phyloP scores from a whole-genome alignment of 306 rosid species.

The Rosa chinensis region DNA sequence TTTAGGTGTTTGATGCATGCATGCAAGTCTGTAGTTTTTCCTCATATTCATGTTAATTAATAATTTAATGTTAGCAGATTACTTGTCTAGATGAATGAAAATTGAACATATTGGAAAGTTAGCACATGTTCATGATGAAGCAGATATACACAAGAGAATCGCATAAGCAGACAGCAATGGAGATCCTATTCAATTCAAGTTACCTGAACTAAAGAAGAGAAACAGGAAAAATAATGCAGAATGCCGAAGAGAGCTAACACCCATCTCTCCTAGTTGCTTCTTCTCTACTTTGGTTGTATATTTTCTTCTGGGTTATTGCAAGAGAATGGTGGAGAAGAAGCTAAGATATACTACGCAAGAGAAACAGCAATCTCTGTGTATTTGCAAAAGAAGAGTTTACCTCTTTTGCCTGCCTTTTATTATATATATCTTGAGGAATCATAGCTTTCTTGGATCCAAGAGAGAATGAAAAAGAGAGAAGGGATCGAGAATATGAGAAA shows the following conservation, averaged over 20 bases:
- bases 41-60: not conserved
- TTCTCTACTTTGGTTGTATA: conserved; percentile 25
- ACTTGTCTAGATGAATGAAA: not conserved
- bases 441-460: conserved; percentile 75
- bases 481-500: conserved; percentile 73
- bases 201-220: conserved; percentile 68
- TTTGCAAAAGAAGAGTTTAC: conserved; percentile 38
- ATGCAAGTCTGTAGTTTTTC: not conserved
- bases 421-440: conserved; percentile 62
- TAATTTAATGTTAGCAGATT: not conserved
- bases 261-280: conserved; percentile 49
- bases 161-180: conserved; percentile 15
- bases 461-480: conserved; percentile 49
- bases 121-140: not conserved
- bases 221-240: conserved; percentile 45
- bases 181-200: conserved; percentile 20
- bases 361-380: conserved; percentile 37
- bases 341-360: conserved; percentile 55
- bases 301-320: conserved; percentile 32
- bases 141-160: conserved; percentile 12
- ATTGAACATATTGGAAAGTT: not conserved
- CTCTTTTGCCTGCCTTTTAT: conserved; percentile 36
- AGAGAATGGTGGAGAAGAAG: conserved; percentile 45
- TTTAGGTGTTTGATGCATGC: not conserved
- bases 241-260: conserved; percentile 33